These are phyloP conservation scores for Trichoderma asperellum DNA, from an alignment of 2,329 filamentous ascomycete genomes.

Conservation along the genomic window DNA sequence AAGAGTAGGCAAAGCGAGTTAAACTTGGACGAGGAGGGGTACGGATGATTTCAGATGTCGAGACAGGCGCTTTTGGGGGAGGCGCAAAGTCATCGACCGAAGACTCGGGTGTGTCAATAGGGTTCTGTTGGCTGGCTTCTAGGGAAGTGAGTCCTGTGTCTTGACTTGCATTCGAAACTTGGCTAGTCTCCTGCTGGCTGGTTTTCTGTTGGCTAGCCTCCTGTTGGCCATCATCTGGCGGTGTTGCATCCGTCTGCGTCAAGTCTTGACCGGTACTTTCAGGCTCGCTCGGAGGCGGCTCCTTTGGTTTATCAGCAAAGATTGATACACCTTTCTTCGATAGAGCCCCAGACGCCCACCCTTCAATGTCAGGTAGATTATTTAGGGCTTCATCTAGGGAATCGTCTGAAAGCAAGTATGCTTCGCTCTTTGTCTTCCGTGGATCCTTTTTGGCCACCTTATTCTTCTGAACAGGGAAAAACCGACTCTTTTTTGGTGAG, in stretches of 20 bases:
- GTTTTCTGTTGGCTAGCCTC: conserved; percentile 16
- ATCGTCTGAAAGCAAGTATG: conserved; percentile 58
- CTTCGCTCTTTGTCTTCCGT: conserved; percentile 44
- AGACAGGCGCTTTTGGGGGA: conserved; percentile 36
- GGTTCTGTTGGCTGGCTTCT: conserved; percentile 34
- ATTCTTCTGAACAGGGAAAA: conserved; percentile 49
- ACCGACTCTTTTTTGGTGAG: conserved; percentile 55
- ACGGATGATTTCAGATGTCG: conserved; percentile 33
- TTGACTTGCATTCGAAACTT: conserved; percentile 27
- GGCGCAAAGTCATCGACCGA: conserved; percentile 38
- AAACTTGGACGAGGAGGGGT: conserved; percentile 41
- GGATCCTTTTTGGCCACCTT: conserved; percentile 37
- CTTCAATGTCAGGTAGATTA: conserved; percentile 56
- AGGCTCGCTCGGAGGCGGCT: not conserved
- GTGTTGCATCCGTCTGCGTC: not conserved
- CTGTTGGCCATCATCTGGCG: conserved; percentile 23
- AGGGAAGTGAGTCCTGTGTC: conserved; percentile 26
- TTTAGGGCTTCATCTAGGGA: conserved; percentile 59
- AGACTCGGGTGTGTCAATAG: conserved; percentile 32
- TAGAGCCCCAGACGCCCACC: conserved; percentile 49
- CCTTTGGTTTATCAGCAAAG: conserved; percentile 49
- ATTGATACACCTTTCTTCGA: conserved; percentile 47
- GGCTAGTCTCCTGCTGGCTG: conserved; percentile 25
- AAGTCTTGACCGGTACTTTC: not conserved
- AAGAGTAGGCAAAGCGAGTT: conserved; percentile 43